These are phyloP conservation scores for Pythium biforme DNA, from an alignment of 352 stramenopile genomes.

Conservation along the genomic window DNA sequence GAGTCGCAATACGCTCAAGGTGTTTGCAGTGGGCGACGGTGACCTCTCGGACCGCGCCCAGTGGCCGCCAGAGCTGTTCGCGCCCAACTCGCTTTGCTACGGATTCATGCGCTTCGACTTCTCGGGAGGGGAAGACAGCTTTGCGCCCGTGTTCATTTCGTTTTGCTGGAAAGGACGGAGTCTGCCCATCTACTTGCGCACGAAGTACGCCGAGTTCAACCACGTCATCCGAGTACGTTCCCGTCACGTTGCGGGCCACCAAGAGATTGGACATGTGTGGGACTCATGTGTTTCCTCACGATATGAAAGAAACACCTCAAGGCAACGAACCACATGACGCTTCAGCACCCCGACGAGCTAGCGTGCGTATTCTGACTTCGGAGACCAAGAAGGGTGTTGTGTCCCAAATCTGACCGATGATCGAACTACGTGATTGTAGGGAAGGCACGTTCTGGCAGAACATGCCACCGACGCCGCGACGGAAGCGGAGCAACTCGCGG, in stretches of 20 bases:
- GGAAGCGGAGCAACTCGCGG: slow-evolving; percentile 64
- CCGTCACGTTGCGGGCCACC: too few species aligned
- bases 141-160: slow-evolving; percentile 72
- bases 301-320: slow-evolving; percentile 73
- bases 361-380: slow-evolving; percentile 64
- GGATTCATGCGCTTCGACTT: slow-evolving; percentile 61
- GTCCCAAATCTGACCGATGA: not conserved
- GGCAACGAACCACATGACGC: slow-evolving; percentile 68
- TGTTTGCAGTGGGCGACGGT: slow-evolving; percentile 61
- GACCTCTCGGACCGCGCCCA: slow-evolving; percentile 66
- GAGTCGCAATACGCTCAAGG: slow-evolving; percentile 79
- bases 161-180: slow-evolving; percentile 90
- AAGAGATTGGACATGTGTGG: not conserved
- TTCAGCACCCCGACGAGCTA: slow-evolving; percentile 76
- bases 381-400: too few species aligned
- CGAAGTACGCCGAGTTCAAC: slow-evolving; percentile 89
- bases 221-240: slow-evolving; percentile 60
- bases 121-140: slow-evolving; percentile 48
- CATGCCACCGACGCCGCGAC: slow-evolving; percentile 51
- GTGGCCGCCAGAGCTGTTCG: slow-evolving; percentile 80
- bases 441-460: slow-evolving; percentile 59
- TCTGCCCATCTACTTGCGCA: slow-evolving; percentile 80
- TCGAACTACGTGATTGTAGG: slow-evolving; percentile 23
- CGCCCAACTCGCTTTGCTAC: slow-evolving; percentile 78
- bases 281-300: not conserved